phyloP scores from a whole-genome alignment of 345 rosid genomes.

The Alliaria petiolata region DNA sequence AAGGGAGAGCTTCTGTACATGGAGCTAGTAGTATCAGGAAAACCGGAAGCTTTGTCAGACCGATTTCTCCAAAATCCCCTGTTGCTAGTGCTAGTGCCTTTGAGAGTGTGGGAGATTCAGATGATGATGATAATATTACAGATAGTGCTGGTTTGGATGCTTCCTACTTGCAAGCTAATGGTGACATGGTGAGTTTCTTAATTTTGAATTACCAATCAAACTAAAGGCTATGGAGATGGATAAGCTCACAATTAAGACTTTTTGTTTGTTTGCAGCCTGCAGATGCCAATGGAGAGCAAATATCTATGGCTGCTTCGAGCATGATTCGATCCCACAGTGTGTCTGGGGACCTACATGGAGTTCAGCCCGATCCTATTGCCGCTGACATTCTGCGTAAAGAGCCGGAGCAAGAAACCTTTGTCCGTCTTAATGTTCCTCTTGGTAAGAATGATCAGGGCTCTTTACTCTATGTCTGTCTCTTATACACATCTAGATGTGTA shows the following conservation, averaged over 20 bases:
- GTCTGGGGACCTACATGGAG: conserved; percentile 94
- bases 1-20: conserved; percentile 64
- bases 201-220: too few species aligned
- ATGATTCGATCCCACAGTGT: conserved; percentile 96
- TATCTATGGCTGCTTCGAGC: conserved; percentile 56
- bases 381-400: conserved; percentile 98
- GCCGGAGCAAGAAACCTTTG: conserved; percentile 96
- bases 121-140: conserved; percentile 81
- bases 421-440: conserved; percentile 71
- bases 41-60: conserved; percentile 55
- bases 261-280: conserved; percentile 20
- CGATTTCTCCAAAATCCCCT: conserved; percentile 93
- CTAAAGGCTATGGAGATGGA: too few species aligned
- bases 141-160: conserved; percentile 57
- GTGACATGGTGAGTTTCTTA: conserved; percentile 67
- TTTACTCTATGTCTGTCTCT: too few species aligned
- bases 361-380: conserved; percentile 97
- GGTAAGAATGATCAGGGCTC: conserved; percentile 54
- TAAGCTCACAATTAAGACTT: background rate
- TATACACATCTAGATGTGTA: too few species aligned
- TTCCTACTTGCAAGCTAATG: conserved; percentile 62
- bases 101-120: conserved; percentile 89
- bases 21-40: conserved; percentile 52
- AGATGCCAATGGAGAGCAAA: conserved; percentile 58
- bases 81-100: conserved; percentile 91